phyloP scores from a whole-genome alignment of 2,329 filamentous ascomycete species.

The Aureobasidium namibiae region DNA sequence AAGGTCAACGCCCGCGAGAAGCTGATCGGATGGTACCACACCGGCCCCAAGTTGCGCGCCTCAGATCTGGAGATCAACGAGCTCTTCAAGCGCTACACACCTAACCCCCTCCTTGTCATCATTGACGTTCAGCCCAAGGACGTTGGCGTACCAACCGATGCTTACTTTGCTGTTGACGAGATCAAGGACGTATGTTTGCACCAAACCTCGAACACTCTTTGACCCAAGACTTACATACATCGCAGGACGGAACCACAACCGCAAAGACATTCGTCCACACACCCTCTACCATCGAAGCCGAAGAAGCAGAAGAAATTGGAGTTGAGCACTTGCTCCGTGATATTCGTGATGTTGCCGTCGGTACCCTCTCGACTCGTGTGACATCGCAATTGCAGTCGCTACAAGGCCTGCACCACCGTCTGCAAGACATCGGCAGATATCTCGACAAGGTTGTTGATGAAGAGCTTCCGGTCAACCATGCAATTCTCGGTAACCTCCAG shows the following conservation, averaged over 20 bases:
- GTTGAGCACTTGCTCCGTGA: conserved; percentile 96
- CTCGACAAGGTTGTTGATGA: conserved; percentile 92
- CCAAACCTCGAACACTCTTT: not conserved
- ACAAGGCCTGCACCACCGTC: conserved; percentile 86
- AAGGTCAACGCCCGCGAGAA: conserved; percentile 99
- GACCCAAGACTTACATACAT: not conserved
- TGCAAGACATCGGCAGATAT: conserved; percentile 92
- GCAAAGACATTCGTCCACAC: conserved; percentile 97
- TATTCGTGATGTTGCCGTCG: conserved; percentile 95
- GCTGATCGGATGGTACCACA: conserved; percentile 99
- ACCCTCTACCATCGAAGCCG: conserved; percentile 94
- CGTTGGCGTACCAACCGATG: conserved; percentile 93
- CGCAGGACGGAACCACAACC: conserved; percentile 92
- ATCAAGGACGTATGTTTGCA: conserved; percentile 74
- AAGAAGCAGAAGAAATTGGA: conserved; percentile 97
- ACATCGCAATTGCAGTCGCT: conserved; percentile 96
- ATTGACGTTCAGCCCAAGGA: conserved; percentile 98
- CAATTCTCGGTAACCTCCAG: conserved; percentile 95
- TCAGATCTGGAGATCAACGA: conserved; percentile 99
- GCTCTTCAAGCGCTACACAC: conserved; percentile 97
- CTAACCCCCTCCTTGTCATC: conserved; percentile 92
- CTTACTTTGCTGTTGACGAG: conserved; percentile 98
- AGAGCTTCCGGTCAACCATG: conserved; percentile 90
- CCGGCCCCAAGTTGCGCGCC: conserved; percentile 89
- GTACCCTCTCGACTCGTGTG: conserved; percentile 90